Percentiles rank a stretch among this genome's conserved stretches.
Evolutionary conservation across 1,284 basidiomycete species (phyloP).

Genomic region (Xerocomus alliaceus): DNA sequence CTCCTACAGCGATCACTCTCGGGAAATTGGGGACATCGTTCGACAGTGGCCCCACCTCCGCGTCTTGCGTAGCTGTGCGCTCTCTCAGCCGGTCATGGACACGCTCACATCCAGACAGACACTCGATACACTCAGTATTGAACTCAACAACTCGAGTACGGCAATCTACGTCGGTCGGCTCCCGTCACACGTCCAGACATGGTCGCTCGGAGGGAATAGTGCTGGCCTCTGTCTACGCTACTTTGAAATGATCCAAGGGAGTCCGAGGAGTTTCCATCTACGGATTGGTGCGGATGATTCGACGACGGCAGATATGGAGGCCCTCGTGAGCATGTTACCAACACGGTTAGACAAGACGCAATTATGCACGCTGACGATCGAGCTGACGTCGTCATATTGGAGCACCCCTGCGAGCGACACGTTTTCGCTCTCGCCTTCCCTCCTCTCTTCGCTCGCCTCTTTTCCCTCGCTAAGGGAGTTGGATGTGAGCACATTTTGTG

Average conservation of each 20-base stretch:
- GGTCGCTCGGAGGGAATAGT: slow-evolving; percentile 34
- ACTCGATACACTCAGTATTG: slow-evolving; percentile 34
- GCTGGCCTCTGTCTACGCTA: slow-evolving; percentile 31
- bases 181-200: slow-evolving; percentile 28
- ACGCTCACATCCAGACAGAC: slow-evolving; percentile 12
- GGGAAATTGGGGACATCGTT: slow-evolving; percentile 36
- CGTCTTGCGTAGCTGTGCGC: slow-evolving; percentile 28
- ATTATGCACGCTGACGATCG: slow-evolving; percentile 20
- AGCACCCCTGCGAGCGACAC: slow-evolving; percentile 29
- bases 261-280: slow-evolving; percentile 25
- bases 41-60: slow-evolving; percentile 27
- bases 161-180: slow-evolving; percentile 28
- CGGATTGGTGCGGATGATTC: slow-evolving; percentile 38
- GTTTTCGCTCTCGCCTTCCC: slow-evolving; percentile 25
- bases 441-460: slow-evolving; percentile 24
- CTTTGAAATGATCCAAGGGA: slow-evolving; percentile 23
- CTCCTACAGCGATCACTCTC: slow-evolving; percentile 34
- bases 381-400: slow-evolving; percentile 39
- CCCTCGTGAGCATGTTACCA: slow-evolving; percentile 16
- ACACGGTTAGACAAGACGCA: slow-evolving; percentile 21
- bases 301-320: slow-evolving; percentile 21
- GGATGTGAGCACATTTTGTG: slow-evolving; percentile 26
- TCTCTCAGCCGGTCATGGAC: slow-evolving; percentile 34
- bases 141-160: slow-evolving; percentile 34
- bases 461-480: slow-evolving; percentile 26